phyloP scores from a whole-genome alignment of 2,329 filamentous ascomycete genomes.

The Stagonosporopsis cucurbitacearum region DNA sequence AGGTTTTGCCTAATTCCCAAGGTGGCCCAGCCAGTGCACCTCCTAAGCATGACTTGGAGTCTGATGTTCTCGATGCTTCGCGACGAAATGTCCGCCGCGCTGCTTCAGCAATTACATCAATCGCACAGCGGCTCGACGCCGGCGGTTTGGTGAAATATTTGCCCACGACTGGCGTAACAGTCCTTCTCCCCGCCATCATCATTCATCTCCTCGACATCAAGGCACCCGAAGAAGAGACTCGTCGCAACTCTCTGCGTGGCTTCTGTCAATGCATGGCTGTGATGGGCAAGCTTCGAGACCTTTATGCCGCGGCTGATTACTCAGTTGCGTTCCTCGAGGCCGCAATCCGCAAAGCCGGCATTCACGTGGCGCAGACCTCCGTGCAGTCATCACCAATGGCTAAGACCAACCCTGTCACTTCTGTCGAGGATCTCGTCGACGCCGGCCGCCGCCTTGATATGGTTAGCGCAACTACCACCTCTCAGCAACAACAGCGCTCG shows the following conservation, averaged over 20 bases:
- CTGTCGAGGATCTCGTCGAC: constrained; percentile 56
- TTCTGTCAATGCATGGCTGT: constrained; percentile 94
- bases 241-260: constrained; percentile 75
- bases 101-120: constrained; percentile 83
- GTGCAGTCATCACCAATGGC: constrained; percentile 28
- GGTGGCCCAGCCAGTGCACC: constrained; percentile 56
- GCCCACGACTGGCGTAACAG: constrained; percentile 88
- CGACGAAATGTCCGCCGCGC: constrained; percentile 82
- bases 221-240: constrained; percentile 73
- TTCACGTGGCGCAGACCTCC: constrained; percentile 65
- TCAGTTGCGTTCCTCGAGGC: constrained; percentile 95
- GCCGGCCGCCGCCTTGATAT: constrained; percentile 52
- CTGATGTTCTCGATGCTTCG: constrained; percentile 81
- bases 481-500: constrained; percentile 27
- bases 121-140: constrained; percentile 77
- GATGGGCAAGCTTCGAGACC: constrained; percentile 83
- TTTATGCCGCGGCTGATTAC: constrained; percentile 93
- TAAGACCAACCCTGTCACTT: constrained; percentile 45
- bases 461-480: constrained; percentile 16
- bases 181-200: constrained; percentile 89
- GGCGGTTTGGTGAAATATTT: constrained; percentile 78
- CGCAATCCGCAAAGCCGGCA: constrained; percentile 84
- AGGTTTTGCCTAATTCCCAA: constrained; percentile 80
- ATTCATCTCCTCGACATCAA: constrained; percentile 94
- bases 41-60: constrained; percentile 43